phyloP scores from a whole-genome alignment of 257 asterid genomes.

The Plantago ovata region DNA sequence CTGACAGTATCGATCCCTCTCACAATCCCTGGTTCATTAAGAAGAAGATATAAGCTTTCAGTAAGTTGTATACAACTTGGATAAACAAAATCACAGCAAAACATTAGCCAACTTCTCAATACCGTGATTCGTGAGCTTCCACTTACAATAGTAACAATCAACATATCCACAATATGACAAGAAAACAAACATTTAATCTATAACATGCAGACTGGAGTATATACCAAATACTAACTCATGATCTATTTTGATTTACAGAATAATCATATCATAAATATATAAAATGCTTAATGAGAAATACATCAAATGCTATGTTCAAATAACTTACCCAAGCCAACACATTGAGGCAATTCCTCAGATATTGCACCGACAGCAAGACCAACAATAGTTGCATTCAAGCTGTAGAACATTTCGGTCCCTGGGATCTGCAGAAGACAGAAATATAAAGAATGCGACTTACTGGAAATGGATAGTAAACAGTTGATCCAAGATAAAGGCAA shows the following conservation, averaged over 20 bases:
- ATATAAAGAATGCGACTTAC: constrained; percentile 8
- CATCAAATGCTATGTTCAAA: not conserved
- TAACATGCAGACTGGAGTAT: not conserved
- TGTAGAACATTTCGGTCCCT: constrained; percentile 57
- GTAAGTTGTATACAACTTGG: too few species aligned
- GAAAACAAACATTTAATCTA: not conserved
- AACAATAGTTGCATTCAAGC: constrained; percentile 87
- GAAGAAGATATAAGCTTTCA: constrained; percentile 18
- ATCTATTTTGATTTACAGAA: too few species aligned
- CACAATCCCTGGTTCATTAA: constrained; percentile 63
- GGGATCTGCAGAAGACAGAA: constrained; percentile 54
- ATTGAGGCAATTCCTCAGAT: constrained; percentile 55
- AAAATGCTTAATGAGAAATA: too few species aligned
- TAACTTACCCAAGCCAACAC: constrained; percentile 89
- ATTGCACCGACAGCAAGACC: constrained; percentile 69
- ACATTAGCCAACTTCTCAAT: constrained; percentile 5
- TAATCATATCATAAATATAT: too few species aligned
- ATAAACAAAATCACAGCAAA: not conserved
- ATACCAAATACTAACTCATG: too few species aligned
- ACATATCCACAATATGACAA: not conserved
- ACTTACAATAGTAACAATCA: not conserved
- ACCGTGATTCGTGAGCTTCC: constrained; percentile 4
- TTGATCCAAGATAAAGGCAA: too few species aligned
- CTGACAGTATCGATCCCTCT: constrained; percentile 68
- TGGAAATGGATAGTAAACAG: constrained; percentile 4